Conservation (phyloP, 176 grass and related monocot genomes). For the Cenchrus purpureus region DNA sequence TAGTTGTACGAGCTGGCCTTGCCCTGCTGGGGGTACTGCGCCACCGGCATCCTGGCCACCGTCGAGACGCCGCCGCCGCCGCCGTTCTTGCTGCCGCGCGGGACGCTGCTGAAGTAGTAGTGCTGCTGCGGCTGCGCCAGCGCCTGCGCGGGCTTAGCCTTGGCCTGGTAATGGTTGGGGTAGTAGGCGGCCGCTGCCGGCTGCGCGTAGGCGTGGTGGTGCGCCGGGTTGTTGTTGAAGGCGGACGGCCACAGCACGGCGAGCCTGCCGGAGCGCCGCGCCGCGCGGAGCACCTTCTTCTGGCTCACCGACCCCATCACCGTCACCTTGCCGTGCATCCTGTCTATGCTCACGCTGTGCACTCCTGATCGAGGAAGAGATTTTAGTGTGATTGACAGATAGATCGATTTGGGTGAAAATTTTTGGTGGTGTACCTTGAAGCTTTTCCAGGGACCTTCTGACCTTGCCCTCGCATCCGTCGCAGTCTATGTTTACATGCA, state of each 20-base stretch:
- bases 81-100: not conserved
- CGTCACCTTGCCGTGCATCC: conserved; percentile 62
- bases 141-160: conserved; percentile 1
- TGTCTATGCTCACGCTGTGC: conserved; percentile 67
- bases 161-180: conserved; percentile 10
- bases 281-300: conserved; percentile 71
- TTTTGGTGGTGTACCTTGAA: conserved; percentile 48
- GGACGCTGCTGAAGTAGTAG: conserved; percentile 11
- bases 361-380: conserved; percentile 49
- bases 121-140: conserved; percentile 12
- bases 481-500: conserved; percentile 83
- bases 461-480: conserved; percentile 78
- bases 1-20: conserved; percentile 80
- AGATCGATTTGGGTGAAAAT: not conserved
- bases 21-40: conserved; percentile 7
- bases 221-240: conserved; percentile 42
- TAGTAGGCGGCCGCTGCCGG: conserved; percentile 22
- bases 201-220: conserved; percentile 46
- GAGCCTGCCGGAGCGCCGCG: conserved; percentile 52
- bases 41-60: not conserved
- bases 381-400: not conserved
- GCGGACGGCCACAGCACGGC: conserved; percentile 60
- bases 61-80: not conserved
- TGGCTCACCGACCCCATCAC: conserved; percentile 68
- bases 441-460: conserved; percentile 60